A percentile compares a stretch with the other conserved stretches of the same genome.
Evolutionary conservation across 1,139 yeast genomes (phyloP).

Genomic region (Candida pseudoviswanathii): DNA sequence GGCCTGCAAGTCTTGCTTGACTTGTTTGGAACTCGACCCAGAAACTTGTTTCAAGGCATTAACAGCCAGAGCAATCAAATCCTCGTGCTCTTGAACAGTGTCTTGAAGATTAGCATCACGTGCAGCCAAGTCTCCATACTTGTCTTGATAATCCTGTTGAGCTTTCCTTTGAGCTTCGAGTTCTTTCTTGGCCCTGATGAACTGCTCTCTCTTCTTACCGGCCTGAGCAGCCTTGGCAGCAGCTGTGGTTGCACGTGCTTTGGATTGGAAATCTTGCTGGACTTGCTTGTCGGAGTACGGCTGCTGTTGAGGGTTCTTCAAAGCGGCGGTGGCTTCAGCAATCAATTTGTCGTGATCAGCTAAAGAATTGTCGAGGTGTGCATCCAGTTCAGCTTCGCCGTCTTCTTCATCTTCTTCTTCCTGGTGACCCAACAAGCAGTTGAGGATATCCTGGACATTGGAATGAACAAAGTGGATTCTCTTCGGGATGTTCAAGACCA

Average conservation of each 20-base stretch:
- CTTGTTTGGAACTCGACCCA: too few relatives aligned
- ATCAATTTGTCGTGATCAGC: conserved; percentile 3
- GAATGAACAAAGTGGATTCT: conserved; percentile 18
- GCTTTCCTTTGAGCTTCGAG: conserved; percentile 18
- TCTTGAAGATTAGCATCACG: too few relatives aligned
- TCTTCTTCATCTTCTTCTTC: neutral
- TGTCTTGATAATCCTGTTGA: too few relatives aligned
- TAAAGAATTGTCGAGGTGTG: neutral
- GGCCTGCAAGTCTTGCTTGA: too few relatives aligned
- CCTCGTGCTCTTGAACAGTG: too few relatives aligned
- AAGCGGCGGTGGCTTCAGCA: conserved; percentile 8
- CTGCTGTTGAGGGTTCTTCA: neutral
- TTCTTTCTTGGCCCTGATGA: conserved; percentile 14
- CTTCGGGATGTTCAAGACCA: conserved; percentile 47
- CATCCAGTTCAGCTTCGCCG: neutral
- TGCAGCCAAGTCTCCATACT: too few relatives aligned
- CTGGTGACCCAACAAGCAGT: conserved; percentile 12
- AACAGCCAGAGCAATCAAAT: too few relatives aligned
- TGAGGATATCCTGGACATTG: conserved; percentile 15
- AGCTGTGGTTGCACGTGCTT: conserved; percentile 3
- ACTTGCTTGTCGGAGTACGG: neutral
- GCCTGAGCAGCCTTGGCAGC: conserved; percentile 10
- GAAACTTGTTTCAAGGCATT: too few relatives aligned
- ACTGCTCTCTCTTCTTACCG: conserved; percentile 15
- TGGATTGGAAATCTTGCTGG: conserved; percentile 1